phyloP scores from a whole-genome alignment of 352 stramenopile genomes.

The Globisporangium cederbergense region DNA sequence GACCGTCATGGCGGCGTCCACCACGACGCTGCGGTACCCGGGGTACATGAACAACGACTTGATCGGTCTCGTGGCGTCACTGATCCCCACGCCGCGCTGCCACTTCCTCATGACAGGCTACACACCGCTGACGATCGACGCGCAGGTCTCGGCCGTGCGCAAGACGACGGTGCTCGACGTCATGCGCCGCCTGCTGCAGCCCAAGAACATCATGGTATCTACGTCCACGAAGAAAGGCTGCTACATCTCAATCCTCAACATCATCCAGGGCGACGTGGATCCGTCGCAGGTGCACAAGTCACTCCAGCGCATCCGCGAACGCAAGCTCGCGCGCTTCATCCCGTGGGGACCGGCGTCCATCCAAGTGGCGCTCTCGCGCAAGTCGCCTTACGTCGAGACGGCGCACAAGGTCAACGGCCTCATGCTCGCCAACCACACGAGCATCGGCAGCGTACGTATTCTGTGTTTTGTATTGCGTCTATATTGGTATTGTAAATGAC shows the following conservation, averaged over 20 bases:
- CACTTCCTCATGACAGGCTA: conserved; percentile 99
- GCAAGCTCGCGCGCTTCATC: conserved; percentile 97
- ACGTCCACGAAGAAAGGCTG: conserved; percentile 94
- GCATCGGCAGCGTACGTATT: conserved; percentile 82
- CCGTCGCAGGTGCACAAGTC: conserved; percentile 98
- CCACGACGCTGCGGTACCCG: conserved; percentile 95
- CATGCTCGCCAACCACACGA: conserved; percentile 99
- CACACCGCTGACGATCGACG: conserved; percentile 96
- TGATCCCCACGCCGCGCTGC: conserved; percentile 98
- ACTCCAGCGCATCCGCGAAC: conserved; percentile 97
- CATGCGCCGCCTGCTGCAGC: conserved; percentile 94
- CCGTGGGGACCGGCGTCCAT: conserved; percentile 98
- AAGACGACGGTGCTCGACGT: conserved; percentile 99
- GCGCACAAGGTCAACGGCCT: conserved; percentile 97
- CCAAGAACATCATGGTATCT: conserved; percentile 99
- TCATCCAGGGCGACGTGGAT: conserved; percentile 99
- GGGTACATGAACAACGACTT: conserved; percentile 99
- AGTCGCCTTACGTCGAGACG: conserved; percentile 96
- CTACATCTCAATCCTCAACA: conserved; percentile 99
- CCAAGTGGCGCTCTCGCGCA: conserved; percentile 97
- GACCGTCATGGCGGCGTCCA: conserved; percentile 99
- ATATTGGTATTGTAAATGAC: background rate
- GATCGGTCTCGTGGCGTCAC: conserved; percentile 95
- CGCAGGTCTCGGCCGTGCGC: conserved; percentile 88
- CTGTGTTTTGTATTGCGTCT: background rate